Conservation (phyloP, 257 asterid genomes). For the Fraxinus quadrangulata region DNA sequence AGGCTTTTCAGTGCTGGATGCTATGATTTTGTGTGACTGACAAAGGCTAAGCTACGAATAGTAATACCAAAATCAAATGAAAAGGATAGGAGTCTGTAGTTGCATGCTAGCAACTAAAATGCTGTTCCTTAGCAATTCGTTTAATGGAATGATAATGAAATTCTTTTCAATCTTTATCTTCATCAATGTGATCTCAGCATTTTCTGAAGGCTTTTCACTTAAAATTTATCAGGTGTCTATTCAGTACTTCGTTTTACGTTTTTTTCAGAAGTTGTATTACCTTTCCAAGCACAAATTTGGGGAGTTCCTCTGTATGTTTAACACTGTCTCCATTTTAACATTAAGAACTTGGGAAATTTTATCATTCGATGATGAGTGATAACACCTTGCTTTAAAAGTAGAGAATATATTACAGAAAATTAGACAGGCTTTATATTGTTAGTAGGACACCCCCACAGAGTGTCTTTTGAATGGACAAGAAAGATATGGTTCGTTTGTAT, state of each 20-base stretch:
- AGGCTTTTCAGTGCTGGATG: constrained; percentile 1
- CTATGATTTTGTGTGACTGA: neutral
- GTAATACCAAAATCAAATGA: neutral
- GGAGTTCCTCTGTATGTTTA: neutral
- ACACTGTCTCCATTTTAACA: neutral
- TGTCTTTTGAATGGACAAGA: neutral
- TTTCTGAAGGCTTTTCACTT: neutral
- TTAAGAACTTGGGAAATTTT: neutral
- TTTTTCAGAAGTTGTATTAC: neutral
- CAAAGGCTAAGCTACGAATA: neutral
- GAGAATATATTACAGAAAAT: constrained; percentile 1
- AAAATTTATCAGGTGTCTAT: neutral
- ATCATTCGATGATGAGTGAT: constrained; percentile 4
- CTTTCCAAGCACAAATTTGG: neutral
- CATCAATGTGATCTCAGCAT: neutral
- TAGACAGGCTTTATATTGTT: neutral
- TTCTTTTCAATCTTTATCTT: neutral
- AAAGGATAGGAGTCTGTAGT: neutral
- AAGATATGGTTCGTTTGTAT: constrained; percentile 3
- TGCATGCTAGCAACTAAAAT: neutral
- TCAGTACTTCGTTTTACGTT: neutral
- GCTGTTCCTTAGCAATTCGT: neutral
- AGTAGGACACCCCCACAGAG: neutral
- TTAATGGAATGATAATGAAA: neutral
- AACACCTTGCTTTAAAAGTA: neutral